Evolutionary conservation across 768 basidiomycete species (phyloP), one percentile per base, ranked within the genome.

Genomic region (Tricholoma furcatifolium): DNA sequence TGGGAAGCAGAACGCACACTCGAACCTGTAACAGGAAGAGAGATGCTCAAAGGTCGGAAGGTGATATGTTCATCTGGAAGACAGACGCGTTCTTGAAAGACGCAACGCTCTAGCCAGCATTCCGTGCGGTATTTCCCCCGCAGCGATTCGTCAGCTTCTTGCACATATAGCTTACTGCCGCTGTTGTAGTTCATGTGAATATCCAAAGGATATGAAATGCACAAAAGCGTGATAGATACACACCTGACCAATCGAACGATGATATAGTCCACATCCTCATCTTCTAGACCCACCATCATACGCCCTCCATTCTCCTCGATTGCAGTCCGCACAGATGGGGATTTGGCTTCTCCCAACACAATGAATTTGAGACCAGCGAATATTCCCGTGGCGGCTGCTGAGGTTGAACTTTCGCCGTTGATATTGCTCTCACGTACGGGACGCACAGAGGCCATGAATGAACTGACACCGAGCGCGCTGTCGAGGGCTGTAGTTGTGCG

Each of bases 91-190:
- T 90, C 87, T 52, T 86, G 83, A 49, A 81, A 86, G 12, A 93
- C 78, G 60, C 91, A 96, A 40, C 81, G 81, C 66, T 98, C 94
- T 1, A 98, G 74, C 94, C 94, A 98, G 64, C 91, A 95, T 67
- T 97, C 94, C 0, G 94, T 96, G 40, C 93, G 81, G 61, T 84
- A 91, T 59, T 83, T 85, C 3, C 59, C 50, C 42, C 80, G 75
- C 56, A 74, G 60, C 1, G 32, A 10, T 6, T 71, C 67, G 48
- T 84, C 82, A 5, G 67, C 62, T 62, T 90, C 88, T 30, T 79
- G 76, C 2, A 67, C 70, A 58, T 77, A 89, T n/a, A 88, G 57
- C 56, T 82, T 82, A 59, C 85, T 88, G 23, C 88, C 89, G 60
- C 89, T 91, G 34, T 17, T 30, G n/a, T 23, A 52, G 7, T 43